Evolutionary conservation across 1,284 basidiomycete species (phyloP).

Genomic region (Sporisorium reilianum): DNA sequence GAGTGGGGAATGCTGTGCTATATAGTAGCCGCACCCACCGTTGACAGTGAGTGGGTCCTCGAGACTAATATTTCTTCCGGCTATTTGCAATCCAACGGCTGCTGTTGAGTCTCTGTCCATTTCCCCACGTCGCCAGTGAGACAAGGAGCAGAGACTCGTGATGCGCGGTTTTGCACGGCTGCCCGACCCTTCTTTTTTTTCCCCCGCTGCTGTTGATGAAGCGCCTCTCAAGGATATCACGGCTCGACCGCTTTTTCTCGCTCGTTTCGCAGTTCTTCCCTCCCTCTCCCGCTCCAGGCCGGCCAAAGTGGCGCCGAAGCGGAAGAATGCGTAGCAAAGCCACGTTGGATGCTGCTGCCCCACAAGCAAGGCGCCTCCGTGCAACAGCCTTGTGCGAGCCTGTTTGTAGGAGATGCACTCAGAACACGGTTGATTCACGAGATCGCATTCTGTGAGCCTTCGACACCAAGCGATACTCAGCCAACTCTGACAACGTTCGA

Average conservation of each 20-base stretch:
- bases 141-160: neutral
- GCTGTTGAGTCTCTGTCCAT: neutral
- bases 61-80: constrained; percentile 35
- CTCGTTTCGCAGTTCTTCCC: neutral
- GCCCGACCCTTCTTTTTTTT: too few species aligned
- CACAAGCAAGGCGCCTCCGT: too few species aligned
- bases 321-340: neutral
- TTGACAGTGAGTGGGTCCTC: neutral
- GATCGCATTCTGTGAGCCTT: too few species aligned
- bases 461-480: too few species aligned
- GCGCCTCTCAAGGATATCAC: constrained; percentile 3
- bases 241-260: neutral
- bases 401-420: too few species aligned
- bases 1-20: neutral
- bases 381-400: too few species aligned
- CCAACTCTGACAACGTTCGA: too few species aligned
- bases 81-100: constrained; percentile 26
- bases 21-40: neutral
- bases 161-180: constrained; percentile 2
- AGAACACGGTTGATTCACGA: too few species aligned
- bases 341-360: too few species aligned
- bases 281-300: neutral
- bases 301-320: neutral
- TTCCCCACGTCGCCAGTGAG: constrained; percentile 6
- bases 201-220: neutral